Base-by-base conservation (phyloP, 202 grass and related monocot species). In the Zizania palustris region DNA sequence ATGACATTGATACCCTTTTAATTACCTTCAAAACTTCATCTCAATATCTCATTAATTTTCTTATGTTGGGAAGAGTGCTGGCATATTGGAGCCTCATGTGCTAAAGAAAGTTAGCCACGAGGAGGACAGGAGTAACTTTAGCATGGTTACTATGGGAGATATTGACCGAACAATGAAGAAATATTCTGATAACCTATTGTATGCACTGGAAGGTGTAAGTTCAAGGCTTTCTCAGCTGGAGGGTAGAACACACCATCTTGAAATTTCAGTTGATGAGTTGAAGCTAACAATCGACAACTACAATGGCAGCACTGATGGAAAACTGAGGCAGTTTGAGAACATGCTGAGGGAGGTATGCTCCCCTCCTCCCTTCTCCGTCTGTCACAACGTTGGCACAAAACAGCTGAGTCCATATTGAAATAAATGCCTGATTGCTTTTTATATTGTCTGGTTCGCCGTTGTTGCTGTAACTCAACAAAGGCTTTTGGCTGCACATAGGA, bases 161-260 rank as follows among this genome's bases (percentile, higher is more conserved):
- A 95, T 99, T 75, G 96, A 99, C 54, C 80, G 43, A 18, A 92
- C 85, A 6, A 90, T 99, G 67, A 99, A 95, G 60, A 99, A 92
- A 63, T 90, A 95, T 72, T 77, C 75, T 72, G 96, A 99, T 77
- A 90, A 75, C 67, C 54, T 99, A 76, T 85, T 99, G 60, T 62
- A 92, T 87, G 87, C 89, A 48, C 54, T 99, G 68, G 96, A 99
- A 76, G 87, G 66, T 74, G 82, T 95, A 40, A 93, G 77, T 75
- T 91, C 87, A 77, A 90, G 83, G 71, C 78, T 99, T 68, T 92
- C 81, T 0, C 80, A 99, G 42, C 79, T 99, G 56, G 96, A 99
- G 75, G 74, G 63, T 50, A 85, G 83, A 84, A 88, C 89, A 10
- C 89, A 81, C 54, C 87, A 86, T 68, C 85, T 99, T 64, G 96